phyloP scores from a whole-genome alignment of 768 basidiomycete species.

The Sistotremastrum suecicum region DNA sequence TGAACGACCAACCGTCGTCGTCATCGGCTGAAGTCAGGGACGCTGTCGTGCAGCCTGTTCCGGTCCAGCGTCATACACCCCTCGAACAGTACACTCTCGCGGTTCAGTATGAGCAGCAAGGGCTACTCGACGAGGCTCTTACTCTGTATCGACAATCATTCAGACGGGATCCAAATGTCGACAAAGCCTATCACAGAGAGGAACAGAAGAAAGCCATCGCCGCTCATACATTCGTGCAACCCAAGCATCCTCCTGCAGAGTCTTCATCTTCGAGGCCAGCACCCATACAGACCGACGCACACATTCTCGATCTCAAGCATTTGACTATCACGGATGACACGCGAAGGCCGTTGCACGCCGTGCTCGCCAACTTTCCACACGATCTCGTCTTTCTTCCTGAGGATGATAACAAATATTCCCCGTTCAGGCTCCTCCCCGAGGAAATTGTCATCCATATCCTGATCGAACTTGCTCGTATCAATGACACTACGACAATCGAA shows the following conservation, averaged over 20 bases:
- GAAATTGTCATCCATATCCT: conserved; percentile 63
- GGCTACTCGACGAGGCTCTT: conserved; percentile 65
- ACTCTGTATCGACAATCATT: conserved; percentile 70
- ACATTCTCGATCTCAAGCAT: background rate
- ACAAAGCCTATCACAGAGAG: conserved; percentile 48
- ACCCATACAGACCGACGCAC: conserved; percentile 22
- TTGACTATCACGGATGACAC: background rate
- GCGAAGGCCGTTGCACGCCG: background rate
- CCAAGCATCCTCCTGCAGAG: conserved; percentile 6
- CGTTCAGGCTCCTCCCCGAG: conserved; percentile 51
- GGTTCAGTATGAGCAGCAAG: conserved; percentile 55
- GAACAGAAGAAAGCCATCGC: conserved; percentile 21
- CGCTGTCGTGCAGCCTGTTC: conserved; percentile 2
- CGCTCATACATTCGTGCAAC: conserved; percentile 4
- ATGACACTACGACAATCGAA: conserved; percentile 53
- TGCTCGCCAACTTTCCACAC: conserved; percentile 35
- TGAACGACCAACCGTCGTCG: background rate
- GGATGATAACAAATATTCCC: conserved; percentile 42
- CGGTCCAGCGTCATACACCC: background rate
- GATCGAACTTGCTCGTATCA: conserved; percentile 25
- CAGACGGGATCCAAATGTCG: conserved; percentile 61
- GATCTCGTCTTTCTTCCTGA: conserved; percentile 51
- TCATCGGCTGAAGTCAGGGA: background rate
- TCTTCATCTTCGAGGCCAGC: conserved; percentile 18
- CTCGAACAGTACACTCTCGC: conserved; percentile 56